Evolutionary conservation across 371 early-diverging fungal genomes (phyloP).

Genomic region (Amoeboaphelidium protococcarum): DNA sequence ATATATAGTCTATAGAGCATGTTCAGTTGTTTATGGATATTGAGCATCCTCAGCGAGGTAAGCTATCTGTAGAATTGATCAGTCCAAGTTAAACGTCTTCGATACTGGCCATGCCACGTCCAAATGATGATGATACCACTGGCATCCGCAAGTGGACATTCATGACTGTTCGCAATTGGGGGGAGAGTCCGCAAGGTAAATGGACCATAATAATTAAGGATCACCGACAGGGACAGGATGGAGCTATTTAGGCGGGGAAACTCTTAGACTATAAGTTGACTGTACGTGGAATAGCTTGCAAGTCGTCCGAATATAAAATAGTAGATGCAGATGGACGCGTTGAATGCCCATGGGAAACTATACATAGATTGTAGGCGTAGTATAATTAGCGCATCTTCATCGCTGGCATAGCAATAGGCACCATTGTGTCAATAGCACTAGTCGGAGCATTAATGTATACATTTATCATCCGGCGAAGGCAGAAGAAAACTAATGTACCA

Average conservation of each 20-base stretch:
- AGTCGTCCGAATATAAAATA: no score
- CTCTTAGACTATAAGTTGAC: neutral
- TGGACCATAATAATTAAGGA: slow-evolving; percentile 7
- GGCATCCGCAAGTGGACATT: slow-evolving; percentile 8
- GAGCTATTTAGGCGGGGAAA: neutral
- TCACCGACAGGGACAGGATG: no score
- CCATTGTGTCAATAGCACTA: no score
- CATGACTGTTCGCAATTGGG: slow-evolving; percentile 8
- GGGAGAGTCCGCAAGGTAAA: slow-evolving; percentile 3
- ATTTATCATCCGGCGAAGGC: no score
- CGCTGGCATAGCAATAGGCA: no score
- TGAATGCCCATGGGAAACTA: no score
- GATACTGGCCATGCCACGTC: slow-evolving; percentile 2
- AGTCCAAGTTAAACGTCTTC: slow-evolving; percentile 5
- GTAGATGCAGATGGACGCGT: no score
- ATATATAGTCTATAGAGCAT: slow-evolving; percentile 4
- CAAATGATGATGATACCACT: slow-evolving; percentile 3
- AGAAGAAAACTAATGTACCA: no score
- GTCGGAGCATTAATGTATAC: no score
- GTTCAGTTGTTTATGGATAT: slow-evolving; percentile 5
- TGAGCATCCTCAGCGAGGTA: slow-evolving; percentile 1
- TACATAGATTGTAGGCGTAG: no score
- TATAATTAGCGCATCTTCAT: no score
- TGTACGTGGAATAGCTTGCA: neutral
- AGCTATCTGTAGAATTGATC: slow-evolving; percentile 3